Base-by-base conservation (phyloP, 1,139 yeast species). In the Scheffersomyces lignicola region DNA sequence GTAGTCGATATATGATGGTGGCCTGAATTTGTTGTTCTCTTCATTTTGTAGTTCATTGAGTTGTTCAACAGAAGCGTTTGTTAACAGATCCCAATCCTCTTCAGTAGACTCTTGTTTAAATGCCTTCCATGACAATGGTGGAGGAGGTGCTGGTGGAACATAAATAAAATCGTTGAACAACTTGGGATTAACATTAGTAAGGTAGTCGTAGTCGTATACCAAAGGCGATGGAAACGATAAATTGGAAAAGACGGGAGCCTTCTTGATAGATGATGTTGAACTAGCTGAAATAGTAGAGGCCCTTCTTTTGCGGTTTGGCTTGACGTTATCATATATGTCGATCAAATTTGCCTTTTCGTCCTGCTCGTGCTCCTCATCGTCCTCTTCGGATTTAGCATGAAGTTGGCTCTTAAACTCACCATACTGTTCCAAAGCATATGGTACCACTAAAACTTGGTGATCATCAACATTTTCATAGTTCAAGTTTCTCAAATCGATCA, bases 401-500 rank as follows among this genome's bases (percentile, higher is more conserved):
- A 4, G 10, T 23, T 32, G 32, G 24, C 45, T 35, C 32, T 58
- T 56, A 44, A 49, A 62, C 18, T 55, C 58, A 2, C 63, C 64
- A 47, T 52, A 69, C 43, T 69, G 73, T 40, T 68, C 72, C 42
- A 69, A 58, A 7, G 73, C 73, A 47, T 56, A 58, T 7, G 76
- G 76, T 18, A 69, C 65, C 16, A 83, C 71, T 14, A 88, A 69
- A 23, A 89, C 88, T 53, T 86, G 95, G 51, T 86, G 95, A 47
- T 57, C 55, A 34, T 49, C 42, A n/a, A 47, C 45, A 33, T 45
- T 48, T 13, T 52, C 50, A 29, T 82, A 78, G 43, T 70, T 66
- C 48, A 80, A 74, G 49, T 82, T 78, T 40, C 96, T 72, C 30
- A 88, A 70, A 56, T 89, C 96, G 17, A 89, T 67, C 35, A 88